Conservation (phyloP, 2,329 filamentous ascomycete species). For the Sclerotinia sclerotiorum region DNA sequence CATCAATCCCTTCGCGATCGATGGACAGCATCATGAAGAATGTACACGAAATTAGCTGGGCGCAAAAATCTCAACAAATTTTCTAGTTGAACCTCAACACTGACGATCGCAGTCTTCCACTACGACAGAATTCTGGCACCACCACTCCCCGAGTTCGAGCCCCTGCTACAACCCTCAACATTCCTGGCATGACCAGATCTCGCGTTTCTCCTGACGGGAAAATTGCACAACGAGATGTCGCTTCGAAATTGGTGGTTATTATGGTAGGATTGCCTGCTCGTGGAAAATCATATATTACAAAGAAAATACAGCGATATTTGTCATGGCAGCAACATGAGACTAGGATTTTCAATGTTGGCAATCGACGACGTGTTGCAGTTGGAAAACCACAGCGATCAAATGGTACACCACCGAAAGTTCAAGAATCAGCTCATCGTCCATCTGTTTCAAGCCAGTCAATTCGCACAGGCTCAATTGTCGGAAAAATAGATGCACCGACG, state of each 20-base stretch:
- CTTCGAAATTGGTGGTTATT: conserved; percentile 93
- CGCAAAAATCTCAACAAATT: conserved; percentile 8
- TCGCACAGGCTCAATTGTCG: conserved; percentile 28
- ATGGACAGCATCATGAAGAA: neutral
- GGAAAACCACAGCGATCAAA: conserved; percentile 46
- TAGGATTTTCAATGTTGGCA: conserved; percentile 95
- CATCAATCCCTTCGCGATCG: too few species aligned
- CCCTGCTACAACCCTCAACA: conserved; percentile 93
- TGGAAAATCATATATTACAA: conserved; percentile 98
- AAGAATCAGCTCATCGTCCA: conserved; percentile 20
- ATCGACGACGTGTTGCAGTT: conserved; percentile 78
- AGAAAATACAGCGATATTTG: conserved; percentile 92
- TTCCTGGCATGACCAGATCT: conserved; percentile 92
- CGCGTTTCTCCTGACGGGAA: conserved; percentile 93
- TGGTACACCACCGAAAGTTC: conserved; percentile 26
- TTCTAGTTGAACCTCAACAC: conserved; percentile 1
- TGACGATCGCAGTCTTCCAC: conserved; percentile 54
- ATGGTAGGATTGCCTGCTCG: conserved; percentile 96
- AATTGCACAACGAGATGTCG: conserved; percentile 91
- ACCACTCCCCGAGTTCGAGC: conserved; percentile 75
- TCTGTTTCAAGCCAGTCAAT: conserved; percentile 12
- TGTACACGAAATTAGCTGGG: neutral
- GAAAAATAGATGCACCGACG: conserved; percentile 43
- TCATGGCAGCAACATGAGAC: conserved; percentile 98
- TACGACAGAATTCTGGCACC: conserved; percentile 71